Evolutionary conservation across 352 stramenopile genomes (phyloP).

Genomic region (Blastocystis sp.): DNA sequence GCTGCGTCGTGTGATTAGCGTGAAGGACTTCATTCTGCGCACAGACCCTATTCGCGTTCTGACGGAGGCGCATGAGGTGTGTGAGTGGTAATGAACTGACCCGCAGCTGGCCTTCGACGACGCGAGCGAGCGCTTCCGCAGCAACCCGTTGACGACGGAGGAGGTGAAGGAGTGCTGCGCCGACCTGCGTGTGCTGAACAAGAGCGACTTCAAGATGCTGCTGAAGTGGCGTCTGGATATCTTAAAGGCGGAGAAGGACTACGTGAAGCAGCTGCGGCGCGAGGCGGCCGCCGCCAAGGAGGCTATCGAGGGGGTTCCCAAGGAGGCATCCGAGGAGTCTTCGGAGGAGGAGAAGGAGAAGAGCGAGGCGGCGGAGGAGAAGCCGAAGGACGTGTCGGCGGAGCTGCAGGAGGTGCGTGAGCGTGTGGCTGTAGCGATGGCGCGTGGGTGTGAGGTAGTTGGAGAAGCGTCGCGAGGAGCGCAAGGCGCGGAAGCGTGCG

Average conservation of each 20-base stretch:
- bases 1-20: conserved; percentile 71
- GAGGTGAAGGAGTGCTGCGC: conserved; percentile 70
- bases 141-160: conserved; percentile 65
- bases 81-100: conserved; percentile 67
- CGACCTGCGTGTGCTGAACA: conserved; percentile 94
- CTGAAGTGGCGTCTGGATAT: conserved; percentile 91
- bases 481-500: background rate
- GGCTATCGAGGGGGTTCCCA: conserved; percentile 61
- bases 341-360: conserved; percentile 61
- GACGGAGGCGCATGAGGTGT: conserved; percentile 81
- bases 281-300: too few relatives aligned
- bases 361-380: conserved; percentile 52
- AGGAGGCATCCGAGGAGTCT: conserved; percentile 56
- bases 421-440: background rate
- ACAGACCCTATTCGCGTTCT: conserved; percentile 87
- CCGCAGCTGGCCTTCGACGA: conserved; percentile 57
- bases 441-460: background rate
- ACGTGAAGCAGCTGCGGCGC: conserved; percentile 60
- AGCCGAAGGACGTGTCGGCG: background rate
- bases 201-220: conserved; percentile 88
- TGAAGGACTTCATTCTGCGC: conserved; percentile 73
- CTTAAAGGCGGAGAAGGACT: conserved; percentile 63
- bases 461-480: conserved; percentile 8
- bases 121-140: conserved; percentile 63
- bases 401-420: conserved; percentile 11